Evolutionary conservation across 306 rosid genomes (phyloP).

Genomic region (Betula pendula): DNA sequence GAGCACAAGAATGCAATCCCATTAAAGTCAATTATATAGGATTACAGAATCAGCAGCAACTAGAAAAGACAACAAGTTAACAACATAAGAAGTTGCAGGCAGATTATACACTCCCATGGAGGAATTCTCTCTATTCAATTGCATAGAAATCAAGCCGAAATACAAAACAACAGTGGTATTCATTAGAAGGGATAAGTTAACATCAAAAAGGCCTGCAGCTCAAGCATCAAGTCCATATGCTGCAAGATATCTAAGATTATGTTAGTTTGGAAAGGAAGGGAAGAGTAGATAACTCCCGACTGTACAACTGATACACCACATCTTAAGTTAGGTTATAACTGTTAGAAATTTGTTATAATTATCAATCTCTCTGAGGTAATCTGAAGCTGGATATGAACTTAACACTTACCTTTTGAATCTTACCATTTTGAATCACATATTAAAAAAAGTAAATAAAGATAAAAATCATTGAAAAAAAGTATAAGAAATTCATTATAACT

Average conservation of each 20-base stretch:
- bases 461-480: no score
- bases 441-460: no score
- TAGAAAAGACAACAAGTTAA: neutral
- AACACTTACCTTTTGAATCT: no score
- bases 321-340: no score
- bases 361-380: no score
- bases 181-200: neutral
- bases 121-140: neutral
- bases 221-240: neutral
- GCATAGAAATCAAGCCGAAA: neutral
- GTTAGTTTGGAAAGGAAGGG: neutral
- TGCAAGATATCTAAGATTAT: neutral
- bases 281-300: neutral
- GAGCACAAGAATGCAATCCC: slow-evolving; percentile 3
- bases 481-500: no score
- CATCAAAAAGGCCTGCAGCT: neutral
- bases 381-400: no score
- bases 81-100: neutral
- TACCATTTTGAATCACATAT: no score
- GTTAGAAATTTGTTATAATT: no score
- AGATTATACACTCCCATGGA: neutral
- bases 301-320: neutral
- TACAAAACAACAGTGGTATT: neutral
- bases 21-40: slow-evolving; percentile 12
- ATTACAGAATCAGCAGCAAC: slow-evolving; percentile 6